Evolutionary conservation across 2,329 filamentous ascomycete genomes (phyloP), one percentile per base, ranked within the genome.

Genomic region (Fusarium chuoi): DNA sequence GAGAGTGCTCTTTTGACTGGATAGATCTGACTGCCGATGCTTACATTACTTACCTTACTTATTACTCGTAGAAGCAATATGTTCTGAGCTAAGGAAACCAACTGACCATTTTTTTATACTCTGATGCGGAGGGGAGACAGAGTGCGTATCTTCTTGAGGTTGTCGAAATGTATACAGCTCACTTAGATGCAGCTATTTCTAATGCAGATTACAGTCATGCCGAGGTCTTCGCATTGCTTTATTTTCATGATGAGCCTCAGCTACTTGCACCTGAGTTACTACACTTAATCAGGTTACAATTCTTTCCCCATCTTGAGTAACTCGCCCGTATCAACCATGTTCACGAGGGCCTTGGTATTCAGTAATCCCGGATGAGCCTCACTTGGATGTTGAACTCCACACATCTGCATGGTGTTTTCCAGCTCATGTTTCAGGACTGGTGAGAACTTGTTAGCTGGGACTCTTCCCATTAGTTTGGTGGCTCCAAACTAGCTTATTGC

Each of bases 361-460:
- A 48, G 7, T 4, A 48, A 3, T 30, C 26, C 26, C 10, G 45
- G 45, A 8, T 48, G 26, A 9, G 26, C 45, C 10, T 48, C 45
- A 30, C 45, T 48, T 0, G 30, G 9, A 0, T 4, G 7, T 2
- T 48, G 45, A 0, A n/a, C 17, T n/a, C 26, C 45, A 30, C 45
- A 48, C 4, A 48, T 0, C 3, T 48, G 45, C 45, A 30, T 48
- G 14, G 20, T 20, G 0, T 30, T 48, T 6, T 48, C 26, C 14
- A 48, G 10, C 20, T 48, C 45, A 6, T 48, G 20, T n/a, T 20
- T 20, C 10, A 48, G 13, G 10, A 30, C 26, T 48, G 14, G 0
- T 17, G 0, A 3, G 1, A 12, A 2, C 7, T 9, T 0, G 2
- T 48, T 30, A 48, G 45, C 26, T 6, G 26, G 45, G 26, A 17